Evolutionary conservation across 768 basidiomycete genomes (phyloP).

Genomic region (Hypholoma fasciculare): DNA sequence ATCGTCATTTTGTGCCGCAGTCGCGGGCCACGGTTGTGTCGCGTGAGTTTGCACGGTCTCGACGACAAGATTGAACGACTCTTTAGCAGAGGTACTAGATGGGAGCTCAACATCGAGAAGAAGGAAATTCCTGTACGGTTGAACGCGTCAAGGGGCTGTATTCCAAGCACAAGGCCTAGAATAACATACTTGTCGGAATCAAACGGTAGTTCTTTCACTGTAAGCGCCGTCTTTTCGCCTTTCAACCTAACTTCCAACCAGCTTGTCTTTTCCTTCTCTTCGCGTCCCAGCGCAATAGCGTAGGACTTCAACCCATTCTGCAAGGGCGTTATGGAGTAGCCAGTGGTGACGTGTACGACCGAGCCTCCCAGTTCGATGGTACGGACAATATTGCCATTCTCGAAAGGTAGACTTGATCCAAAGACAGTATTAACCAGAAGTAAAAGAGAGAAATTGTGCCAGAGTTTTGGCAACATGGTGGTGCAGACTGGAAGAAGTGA

Average conservation of each 20-base stretch:
- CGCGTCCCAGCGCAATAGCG: slow-evolving; percentile 62
- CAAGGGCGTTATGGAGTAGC: slow-evolving; percentile 79
- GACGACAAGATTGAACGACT: slow-evolving; percentile 73
- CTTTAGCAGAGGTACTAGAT: slow-evolving; percentile 54
- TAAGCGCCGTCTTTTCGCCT: slow-evolving; percentile 57
- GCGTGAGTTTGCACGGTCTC: slow-evolving; percentile 80
- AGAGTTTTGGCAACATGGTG: slow-evolving; percentile 48
- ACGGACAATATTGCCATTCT: slow-evolving; percentile 88
- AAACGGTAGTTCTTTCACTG: slow-evolving; percentile 47
- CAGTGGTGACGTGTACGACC: slow-evolving; percentile 85
- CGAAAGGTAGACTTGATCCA: slow-evolving; percentile 55
- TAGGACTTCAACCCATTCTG: slow-evolving; percentile 62
- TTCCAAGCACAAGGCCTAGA: neutral
- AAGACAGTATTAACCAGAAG: slow-evolving; percentile 41
- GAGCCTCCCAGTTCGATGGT: slow-evolving; percentile 89
- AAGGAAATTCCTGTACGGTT: slow-evolving; percentile 38
- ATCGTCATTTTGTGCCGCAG: slow-evolving; percentile 71
- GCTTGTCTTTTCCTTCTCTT: slow-evolving; percentile 67
- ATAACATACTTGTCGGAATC: slow-evolving; percentile 52
- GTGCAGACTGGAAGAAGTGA: slow-evolving; percentile 6
- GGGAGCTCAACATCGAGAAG: slow-evolving; percentile 68
- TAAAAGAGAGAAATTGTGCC: slow-evolving; percentile 48
- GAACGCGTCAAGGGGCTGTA: slow-evolving; percentile 1
- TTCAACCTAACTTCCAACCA: slow-evolving; percentile 84
- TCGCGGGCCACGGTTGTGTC: slow-evolving; percentile 72